These are phyloP conservation scores for Thymus quinquecostatus DNA, from an alignment of 257 asterid species.

Conservation along the genomic window DNA sequence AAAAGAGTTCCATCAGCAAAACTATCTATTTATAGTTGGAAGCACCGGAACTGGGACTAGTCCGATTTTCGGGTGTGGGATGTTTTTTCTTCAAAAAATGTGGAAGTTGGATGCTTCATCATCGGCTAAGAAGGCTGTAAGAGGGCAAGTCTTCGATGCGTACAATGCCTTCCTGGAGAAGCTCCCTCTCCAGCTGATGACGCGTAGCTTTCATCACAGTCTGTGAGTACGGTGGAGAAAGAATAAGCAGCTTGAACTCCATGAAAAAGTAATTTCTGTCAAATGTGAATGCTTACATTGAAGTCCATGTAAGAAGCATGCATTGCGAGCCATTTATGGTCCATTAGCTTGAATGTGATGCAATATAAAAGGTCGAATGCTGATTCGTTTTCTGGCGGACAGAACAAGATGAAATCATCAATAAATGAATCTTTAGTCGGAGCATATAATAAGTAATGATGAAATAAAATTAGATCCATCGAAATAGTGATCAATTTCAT, in stretches of 20 bases:
- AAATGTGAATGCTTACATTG: constrained; percentile 59
- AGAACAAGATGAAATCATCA: constrained; percentile 28
- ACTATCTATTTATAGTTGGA: constrained; percentile 28
- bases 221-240: constrained; percentile 39
- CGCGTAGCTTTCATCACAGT: constrained; percentile 98
- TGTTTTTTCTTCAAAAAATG: constrained; percentile 33
- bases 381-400: constrained; percentile 76
- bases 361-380: constrained; percentile 96
- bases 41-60: constrained; percentile 20
- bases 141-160: constrained; percentile 92
- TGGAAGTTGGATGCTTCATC: constrained; percentile 34
- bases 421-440: constrained; percentile 4
- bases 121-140: constrained; percentile 69
- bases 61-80: constrained; percentile 28
- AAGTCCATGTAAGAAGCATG: constrained; percentile 99
- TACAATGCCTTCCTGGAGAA: constrained; percentile 74
- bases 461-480: neutral
- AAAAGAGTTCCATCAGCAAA: constrained; percentile 18
- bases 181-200: constrained; percentile 91
- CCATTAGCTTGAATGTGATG: constrained; percentile 98
- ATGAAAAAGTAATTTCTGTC: neutral
- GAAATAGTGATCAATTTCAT: neutral
- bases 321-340: constrained; percentile 94
- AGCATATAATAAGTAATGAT: neutral
- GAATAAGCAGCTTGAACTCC: no score